Conservation (phyloP, 2,329 filamentous ascomycete species). For the Ceratocystis variospora region DNA sequence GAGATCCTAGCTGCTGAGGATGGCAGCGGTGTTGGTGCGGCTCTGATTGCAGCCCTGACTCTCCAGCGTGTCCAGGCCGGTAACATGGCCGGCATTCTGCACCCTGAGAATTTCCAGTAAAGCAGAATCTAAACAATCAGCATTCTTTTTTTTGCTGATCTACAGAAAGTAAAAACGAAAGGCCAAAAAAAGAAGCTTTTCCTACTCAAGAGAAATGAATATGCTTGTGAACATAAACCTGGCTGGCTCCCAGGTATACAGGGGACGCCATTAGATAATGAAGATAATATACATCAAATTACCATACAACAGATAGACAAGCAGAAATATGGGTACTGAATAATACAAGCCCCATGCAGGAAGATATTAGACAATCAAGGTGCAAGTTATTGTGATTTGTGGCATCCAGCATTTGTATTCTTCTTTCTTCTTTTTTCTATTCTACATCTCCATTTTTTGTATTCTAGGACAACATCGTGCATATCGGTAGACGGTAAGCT, state of each 20-base stretch:
- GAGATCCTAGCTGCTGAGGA: constrained; percentile 85
- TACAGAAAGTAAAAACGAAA: not conserved
- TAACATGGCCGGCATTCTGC: constrained; percentile 49
- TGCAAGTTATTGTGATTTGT: constrained; percentile 14
- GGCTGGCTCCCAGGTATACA: not conserved
- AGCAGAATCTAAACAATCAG: not conserved
- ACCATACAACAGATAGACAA: not conserved
- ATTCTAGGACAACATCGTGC: constrained; percentile 53
- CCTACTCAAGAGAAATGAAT: not conserved
- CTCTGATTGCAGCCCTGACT: constrained; percentile 70
- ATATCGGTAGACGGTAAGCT: constrained; percentile 61
- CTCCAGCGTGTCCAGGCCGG: constrained; percentile 50
- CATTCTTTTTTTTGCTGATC: not conserved
- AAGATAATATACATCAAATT: not conserved
- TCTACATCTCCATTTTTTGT: not conserved
- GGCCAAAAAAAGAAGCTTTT: not conserved
- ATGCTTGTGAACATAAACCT: constrained; percentile 1
- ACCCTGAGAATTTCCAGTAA: constrained; percentile 45
- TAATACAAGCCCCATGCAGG: not conserved
- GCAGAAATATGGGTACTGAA: not conserved
- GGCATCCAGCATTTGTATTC: constrained; percentile 1
- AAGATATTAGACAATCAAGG: not conserved
- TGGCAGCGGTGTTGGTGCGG: constrained; percentile 70
- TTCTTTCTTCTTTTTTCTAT: not conserved
- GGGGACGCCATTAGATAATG: not conserved